Evolutionary conservation across 805 yeast genomes (phyloP).

Genomic region (Ascoidea rubescens): DNA sequence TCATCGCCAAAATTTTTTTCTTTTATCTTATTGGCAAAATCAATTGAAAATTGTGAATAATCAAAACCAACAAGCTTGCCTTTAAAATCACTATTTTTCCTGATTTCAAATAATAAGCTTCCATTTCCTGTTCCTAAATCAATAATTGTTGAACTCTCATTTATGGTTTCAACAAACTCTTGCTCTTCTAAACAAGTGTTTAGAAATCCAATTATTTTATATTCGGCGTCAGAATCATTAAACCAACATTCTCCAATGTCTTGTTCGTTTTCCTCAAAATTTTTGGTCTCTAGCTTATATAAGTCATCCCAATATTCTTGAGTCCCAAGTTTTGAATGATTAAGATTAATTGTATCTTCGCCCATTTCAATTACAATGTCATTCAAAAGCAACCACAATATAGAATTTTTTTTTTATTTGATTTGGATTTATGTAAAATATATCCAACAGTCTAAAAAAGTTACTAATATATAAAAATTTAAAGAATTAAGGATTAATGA

Average conservation of each 20-base stretch:
- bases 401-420: too few relatives aligned
- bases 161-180: constrained; percentile 12
- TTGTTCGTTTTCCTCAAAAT: constrained; percentile 58
- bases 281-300: constrained; percentile 56
- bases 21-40: constrained; percentile 55
- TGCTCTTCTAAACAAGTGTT: constrained; percentile 30
- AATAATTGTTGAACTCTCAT: constrained; percentile 28
- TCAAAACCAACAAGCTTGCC: constrained; percentile 58
- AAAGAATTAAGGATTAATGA: background rate
- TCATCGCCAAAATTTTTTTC: constrained; percentile 21
- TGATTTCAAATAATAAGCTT: constrained; percentile 60
- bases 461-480: too few relatives aligned
- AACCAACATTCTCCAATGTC: constrained; percentile 98
- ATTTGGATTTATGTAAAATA: too few relatives aligned
- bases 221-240: constrained; percentile 87
- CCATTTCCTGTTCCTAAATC: constrained; percentile 98
- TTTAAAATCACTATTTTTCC: constrained; percentile 38
- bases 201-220: constrained; percentile 63
- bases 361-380: constrained; percentile 10
- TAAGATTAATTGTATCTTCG: constrained; percentile 34
- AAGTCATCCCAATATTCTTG: constrained; percentile 86
- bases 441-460: too few relatives aligned
- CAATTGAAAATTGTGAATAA: constrained; percentile 69
- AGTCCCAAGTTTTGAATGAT: constrained; percentile 77
- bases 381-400: too few relatives aligned